Base-by-base conservation (phyloP, 306 rosid species). In the Quercus robur region DNA sequence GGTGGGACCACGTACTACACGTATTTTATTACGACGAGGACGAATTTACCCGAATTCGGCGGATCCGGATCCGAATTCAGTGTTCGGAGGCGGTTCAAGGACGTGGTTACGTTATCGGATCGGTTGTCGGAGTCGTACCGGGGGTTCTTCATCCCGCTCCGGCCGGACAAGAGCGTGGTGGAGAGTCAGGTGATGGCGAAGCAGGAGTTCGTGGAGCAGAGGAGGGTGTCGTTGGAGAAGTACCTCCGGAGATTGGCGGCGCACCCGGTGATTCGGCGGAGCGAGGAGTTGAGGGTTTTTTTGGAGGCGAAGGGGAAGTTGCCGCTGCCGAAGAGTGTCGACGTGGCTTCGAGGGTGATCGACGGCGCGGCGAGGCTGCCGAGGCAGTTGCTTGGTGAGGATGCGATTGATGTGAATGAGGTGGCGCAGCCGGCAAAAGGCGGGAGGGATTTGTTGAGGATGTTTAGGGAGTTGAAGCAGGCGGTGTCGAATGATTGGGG, bases 171-270 rank as follows among this genome's bases (percentile, higher is more conserved):
- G 93, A 93, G 86, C 81, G 86, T 94, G 13, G 97, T 93, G 80
- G 99, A 95, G 89, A 90, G 97, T 75, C 97, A 95, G 83, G 96
- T 95, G 76, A 95, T 95, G 99, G 94, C 92, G 77, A 93, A 89
- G 77, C 91, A 88, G 70, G 99, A 95, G 73, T 95, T 95, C 55
- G 97, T 95, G 74, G 99, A 95, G 87, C 99, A 95, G 86, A 88
- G 99, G 78, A 89, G 98, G 63, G 82, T 82, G 26, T 93, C 94
- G n/a, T 56, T 95, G 89, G 98, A 95, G 88, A 95, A 87, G 79
- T 95, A 95, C 89, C 61, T 95, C 76, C 73, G 88, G 86, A 88
- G 90, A 75, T 67, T 95, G 64, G 98, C 85, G 3, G 84, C 72
- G 0, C 99, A 95, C 73, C 99, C 98, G 1, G 92, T 89, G 90